Base-by-base conservation (phyloP, 768 basidiomycete species). In the Suillus decipiens region DNA sequence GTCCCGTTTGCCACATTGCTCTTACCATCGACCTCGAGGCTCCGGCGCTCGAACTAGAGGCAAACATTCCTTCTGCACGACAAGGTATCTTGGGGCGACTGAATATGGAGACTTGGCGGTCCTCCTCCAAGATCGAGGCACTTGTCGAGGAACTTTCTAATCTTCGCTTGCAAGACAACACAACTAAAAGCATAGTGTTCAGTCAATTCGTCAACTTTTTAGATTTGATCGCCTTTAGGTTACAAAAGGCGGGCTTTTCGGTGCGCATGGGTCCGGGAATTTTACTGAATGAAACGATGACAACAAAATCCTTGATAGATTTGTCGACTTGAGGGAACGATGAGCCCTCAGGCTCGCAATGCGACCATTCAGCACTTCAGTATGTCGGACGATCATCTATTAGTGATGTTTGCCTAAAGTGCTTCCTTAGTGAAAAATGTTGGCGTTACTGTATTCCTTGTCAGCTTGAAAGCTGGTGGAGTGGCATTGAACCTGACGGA, bases 81-180 rank as follows among this genome's bases (percentile, higher is more conserved):
- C 97, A 99, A 74, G 97, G 97, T 45, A 98, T 99, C 58, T 84
- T 99, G 15, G 93, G 93, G 33, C 87, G 96, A 11, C 81, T 99
- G 28, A 86, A 99, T 72, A 79, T 98, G 19, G 87, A 93, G 67
- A 88, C 86, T 53, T 97, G 95, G 94, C 85, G 94, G 55, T 96
- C 95, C 1, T 96, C 93, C n/a, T 89, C 95, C 5, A 99, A 99
- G 81, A 93, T 99, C 48, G 97, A 99, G 73, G 96, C 96, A 2
- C 82, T 99, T 5, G 81, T 99, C 4, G 97, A 99, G 75, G 97
- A 99, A 77, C 77, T 99, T 60, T 87, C 84, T 70, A 94, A 93
- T 73, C 81, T 97, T 45, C 83, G 95, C 41, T 74, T 82, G 65
- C 85, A 95, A 71, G 93, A 98, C 72, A 83, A 89, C 34, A 96